Percentiles rank a stretch among this genome's conserved stretches.
These are phyloP conservation scores for Tremellales sp. DNA, from an alignment of 1,284 basidiomycete species.

Conservation along the genomic window DNA sequence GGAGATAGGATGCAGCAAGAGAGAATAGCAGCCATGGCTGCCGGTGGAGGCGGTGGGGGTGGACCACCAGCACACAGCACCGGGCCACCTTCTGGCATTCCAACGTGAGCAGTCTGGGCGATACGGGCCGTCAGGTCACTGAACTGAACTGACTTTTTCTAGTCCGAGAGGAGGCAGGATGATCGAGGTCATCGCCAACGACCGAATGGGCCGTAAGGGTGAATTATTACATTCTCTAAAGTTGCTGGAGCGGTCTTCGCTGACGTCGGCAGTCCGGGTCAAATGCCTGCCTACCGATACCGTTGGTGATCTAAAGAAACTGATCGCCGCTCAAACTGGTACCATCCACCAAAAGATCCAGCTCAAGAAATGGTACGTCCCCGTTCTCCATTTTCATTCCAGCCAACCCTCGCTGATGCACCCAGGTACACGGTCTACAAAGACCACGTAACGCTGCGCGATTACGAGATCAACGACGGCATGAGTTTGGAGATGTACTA, in stretches of 20 bases:
- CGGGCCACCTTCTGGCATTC: not conserved
- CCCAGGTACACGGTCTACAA: slow-evolving; percentile 85
- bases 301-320: slow-evolving; percentile 91
- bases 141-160: too few relatives aligned
- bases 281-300: slow-evolving; percentile 94
- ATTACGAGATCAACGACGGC: slow-evolving; percentile 93
- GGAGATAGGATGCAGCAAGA: slow-evolving; percentile 3
- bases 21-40: slow-evolving; percentile 3
- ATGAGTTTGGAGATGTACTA: slow-evolving; percentile 93
- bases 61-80: too few relatives aligned
- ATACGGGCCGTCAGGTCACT: too few relatives aligned
- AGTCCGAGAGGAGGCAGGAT: slow-evolving; percentile 31
- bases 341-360: slow-evolving; percentile 81
- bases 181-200: slow-evolving; percentile 89
- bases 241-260: not conserved
- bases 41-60: not conserved
- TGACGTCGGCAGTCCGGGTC: slow-evolving; percentile 60
- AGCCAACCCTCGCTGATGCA: slow-evolving; percentile 2
- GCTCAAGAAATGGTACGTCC: slow-evolving; percentile 87
- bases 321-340: slow-evolving; percentile 94
- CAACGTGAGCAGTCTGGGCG: too few relatives aligned
- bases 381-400: not conserved
- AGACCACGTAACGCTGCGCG: slow-evolving; percentile 86
- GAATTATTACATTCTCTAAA: too few relatives aligned
- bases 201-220: slow-evolving; percentile 96